Percentiles rank a stretch among this genome's conserved stretches.
These are phyloP conservation scores for Suhomyces canberraensis DNA, from an alignment of 805 yeast species.

Conservation along the genomic window DNA sequence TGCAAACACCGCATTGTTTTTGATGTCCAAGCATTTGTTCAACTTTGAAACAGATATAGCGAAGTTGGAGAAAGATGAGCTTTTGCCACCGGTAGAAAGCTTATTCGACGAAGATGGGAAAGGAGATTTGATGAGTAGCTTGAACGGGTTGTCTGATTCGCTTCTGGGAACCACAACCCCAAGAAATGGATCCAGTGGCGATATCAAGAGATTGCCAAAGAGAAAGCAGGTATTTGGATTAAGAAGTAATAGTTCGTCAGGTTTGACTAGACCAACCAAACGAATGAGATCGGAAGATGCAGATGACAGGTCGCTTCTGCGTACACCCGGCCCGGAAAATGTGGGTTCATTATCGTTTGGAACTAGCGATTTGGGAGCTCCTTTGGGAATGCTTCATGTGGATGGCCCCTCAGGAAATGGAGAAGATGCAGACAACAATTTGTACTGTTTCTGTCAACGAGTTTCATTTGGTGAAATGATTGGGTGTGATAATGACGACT, in stretches of 20 bases:
- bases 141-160: conserved; percentile 21
- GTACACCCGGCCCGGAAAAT: conserved; percentile 4
- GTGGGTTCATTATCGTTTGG: conserved; percentile 5
- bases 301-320: conserved; percentile 11
- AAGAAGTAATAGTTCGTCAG: conserved; percentile 3
- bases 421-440: conserved; percentile 40
- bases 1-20: conserved; percentile 79
- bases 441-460: conserved; percentile 89
- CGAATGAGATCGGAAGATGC: conserved; percentile 12
- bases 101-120: conserved; percentile 14
- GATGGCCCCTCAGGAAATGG: conserved; percentile 32
- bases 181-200: conserved; percentile 11
- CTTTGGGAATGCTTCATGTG: conserved; percentile 7
- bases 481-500: conserved; percentile 88
- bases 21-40: conserved; percentile 70
- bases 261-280: conserved; percentile 10
- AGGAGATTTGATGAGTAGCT: conserved; percentile 11
- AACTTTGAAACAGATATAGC: conserved; percentile 74
- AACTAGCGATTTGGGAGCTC: conserved; percentile 6
- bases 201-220: conserved; percentile 22
- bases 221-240: conserved; percentile 16
- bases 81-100: conserved; percentile 55
- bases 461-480: conserved; percentile 96
- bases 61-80: conserved; percentile 76
- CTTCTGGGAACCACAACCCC: conserved; percentile 32